A percentile compares a stretch with the other conserved stretches of the same genome.
These are phyloP conservation scores for Fonsecaea multimorphosa DNA, from an alignment of 2,329 filamentous ascomycete genomes.

Conservation along the genomic window DNA sequence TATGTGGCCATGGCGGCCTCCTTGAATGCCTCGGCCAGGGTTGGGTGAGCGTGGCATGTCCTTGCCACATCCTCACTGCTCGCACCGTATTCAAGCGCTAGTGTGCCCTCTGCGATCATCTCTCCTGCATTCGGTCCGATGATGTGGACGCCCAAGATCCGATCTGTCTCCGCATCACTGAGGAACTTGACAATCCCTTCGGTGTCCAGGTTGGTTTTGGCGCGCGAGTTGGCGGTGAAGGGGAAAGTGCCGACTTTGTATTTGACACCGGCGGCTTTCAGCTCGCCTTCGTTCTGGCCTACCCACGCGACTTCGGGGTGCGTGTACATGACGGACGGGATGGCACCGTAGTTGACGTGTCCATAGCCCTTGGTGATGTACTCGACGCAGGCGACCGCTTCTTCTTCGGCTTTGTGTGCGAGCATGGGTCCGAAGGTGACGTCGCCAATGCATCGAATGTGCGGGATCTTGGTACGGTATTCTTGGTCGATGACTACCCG, in stretches of 20 bases:
- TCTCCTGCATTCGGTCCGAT: conserved; percentile 94
- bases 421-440: conserved; percentile 98
- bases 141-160: conserved; percentile 94
- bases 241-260: conserved; percentile 95
- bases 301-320: conserved; percentile 99
- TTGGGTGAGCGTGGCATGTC: conserved; percentile 96
- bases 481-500: conserved; percentile 97
- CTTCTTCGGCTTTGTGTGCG: conserved; percentile 98
- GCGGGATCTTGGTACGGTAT: conserved; percentile 95
- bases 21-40: conserved; percentile 96
- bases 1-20: conserved; percentile 99
- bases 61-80: conserved; percentile 92
- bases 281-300: conserved; percentile 93
- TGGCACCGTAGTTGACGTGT: conserved; percentile 98
- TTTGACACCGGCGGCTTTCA: conserved; percentile 86
- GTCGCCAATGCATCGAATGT: conserved; percentile 96
- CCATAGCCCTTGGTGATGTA: conserved; percentile 98
- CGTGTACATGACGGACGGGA: conserved; percentile 99
- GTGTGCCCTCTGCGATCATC: conserved; percentile 97
- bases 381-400: conserved; percentile 91
- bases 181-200: conserved; percentile 98
- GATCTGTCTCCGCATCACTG: conserved; percentile 93
- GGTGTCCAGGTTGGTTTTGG: conserved; percentile 97
- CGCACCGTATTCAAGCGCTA: conserved; percentile 95
- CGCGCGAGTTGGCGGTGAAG: conserved; percentile 96